Evolutionary conservation across 2,329 filamentous ascomycete genomes (phyloP), one percentile per base, ranked within the genome.

Genomic region (Epichloe brachyelytri): DNA sequence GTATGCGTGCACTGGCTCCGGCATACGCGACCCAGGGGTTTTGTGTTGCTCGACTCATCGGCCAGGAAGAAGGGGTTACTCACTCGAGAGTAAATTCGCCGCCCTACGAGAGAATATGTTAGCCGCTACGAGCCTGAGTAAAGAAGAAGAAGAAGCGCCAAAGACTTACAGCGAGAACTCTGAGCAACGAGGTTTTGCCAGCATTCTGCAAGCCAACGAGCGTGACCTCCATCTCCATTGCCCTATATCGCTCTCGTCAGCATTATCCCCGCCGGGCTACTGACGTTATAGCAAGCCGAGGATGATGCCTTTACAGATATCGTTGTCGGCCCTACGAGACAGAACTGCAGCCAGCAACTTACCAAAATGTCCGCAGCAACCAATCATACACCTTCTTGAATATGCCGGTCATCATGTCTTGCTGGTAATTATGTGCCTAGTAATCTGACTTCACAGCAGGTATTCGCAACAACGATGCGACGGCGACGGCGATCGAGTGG

Each of bases 21-120:
- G 34, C 20, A 15, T 5, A 17, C n/a, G 36, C 36, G 26, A n/a
- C 14, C 36, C 33, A 34, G 34, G 20, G 20, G 11, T 17, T 14
- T 46, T 36, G 19, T 22, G 34, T 30, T 20, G 30, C 15, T 33
- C 40, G 40, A 38, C 20, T 17, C 38, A 19, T 43, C 14, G 19
- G 40, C 34, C 34, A 39, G 37, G 43, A 37, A 30, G 17, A 49
- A 38, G 45, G 46, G 51, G 43, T 49, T 51, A 49, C 88, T 77
- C 89, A 97, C 90, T 98, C 93, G 71, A 96, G 85, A 57, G 91
- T 95, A 74, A 97, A 98, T 71, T 98, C 93, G 71, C 89, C 90
- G 68, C 93, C 93, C 93, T 98, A 49, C 20, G 53, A 40, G 14
- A 38, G 36, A 40, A 19, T 2, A 14, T 19, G 10, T 45, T 30